phyloP scores from a whole-genome alignment of 2,329 filamentous ascomycete species.

The Aspergillus sp. region DNA sequence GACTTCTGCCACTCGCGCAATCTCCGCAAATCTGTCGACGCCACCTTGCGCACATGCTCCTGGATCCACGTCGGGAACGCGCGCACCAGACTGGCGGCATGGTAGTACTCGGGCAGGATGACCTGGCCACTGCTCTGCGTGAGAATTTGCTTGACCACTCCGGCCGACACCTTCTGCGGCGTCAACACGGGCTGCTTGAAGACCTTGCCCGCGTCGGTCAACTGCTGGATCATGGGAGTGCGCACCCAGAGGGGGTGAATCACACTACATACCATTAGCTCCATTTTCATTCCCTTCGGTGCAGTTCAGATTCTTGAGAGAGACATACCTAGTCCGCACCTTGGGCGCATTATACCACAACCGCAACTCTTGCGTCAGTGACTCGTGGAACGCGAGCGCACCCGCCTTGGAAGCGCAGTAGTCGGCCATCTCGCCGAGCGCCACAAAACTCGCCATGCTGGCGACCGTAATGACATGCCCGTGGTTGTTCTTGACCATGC shows the following conservation, averaged over 20 bases:
- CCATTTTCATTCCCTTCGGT: background rate
- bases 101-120: slow-evolving; percentile 43
- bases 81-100: slow-evolving; percentile 23
- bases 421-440: slow-evolving; percentile 49
- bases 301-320: background rate
- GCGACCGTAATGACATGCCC: slow-evolving; percentile 59
- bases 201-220: slow-evolving; percentile 29
- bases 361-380: slow-evolving; percentile 37
- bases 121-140: slow-evolving; percentile 49
- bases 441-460: slow-evolving; percentile 51
- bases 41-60: slow-evolving; percentile 32
- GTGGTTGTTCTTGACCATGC: slow-evolving; percentile 50
- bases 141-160: slow-evolving; percentile 51
- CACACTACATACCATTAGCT: slow-evolving; percentile 22
- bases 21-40: slow-evolving; percentile 21
- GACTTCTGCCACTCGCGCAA: slow-evolving; percentile 16
- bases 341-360: slow-evolving; percentile 35
- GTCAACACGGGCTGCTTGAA: slow-evolving; percentile 36
- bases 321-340: slow-evolving; percentile 36
- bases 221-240: slow-evolving; percentile 46
- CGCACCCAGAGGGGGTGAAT: slow-evolving; percentile 45
- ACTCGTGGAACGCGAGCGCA: slow-evolving; percentile 54
- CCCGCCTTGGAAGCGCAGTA: slow-evolving; percentile 54
- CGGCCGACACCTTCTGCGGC: slow-evolving; percentile 43
- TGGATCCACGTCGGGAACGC: slow-evolving; percentile 48